Percentiles rank a stretch among this genome's conserved stretches.
Evolutionary conservation across 805 yeast species (phyloP).

Genomic region (Kluyveromyces lactis): DNA sequence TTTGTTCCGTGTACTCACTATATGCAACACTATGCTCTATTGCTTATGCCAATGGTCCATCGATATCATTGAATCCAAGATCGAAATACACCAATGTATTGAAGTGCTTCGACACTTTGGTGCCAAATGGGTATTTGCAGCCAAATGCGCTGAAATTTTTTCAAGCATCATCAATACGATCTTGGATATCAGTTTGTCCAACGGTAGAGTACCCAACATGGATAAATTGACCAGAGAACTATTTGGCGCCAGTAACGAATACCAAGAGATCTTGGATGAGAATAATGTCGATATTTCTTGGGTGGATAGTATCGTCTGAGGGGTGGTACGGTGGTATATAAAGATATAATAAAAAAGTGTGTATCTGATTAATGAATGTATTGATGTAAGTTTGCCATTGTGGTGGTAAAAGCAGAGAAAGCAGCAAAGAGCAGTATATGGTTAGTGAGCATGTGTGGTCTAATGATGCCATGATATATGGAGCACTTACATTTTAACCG

Average conservation of each 20-base stretch:
- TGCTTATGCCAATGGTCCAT: slow-evolving; percentile 41
- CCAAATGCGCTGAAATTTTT: slow-evolving; percentile 37
- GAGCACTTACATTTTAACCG: no score
- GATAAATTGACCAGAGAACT: slow-evolving; percentile 34
- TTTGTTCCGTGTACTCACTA: slow-evolving; percentile 36
- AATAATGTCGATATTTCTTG: slow-evolving; percentile 40
- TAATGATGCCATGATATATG: no score
- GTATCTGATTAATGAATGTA: no score
- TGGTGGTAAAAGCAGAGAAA: no score
- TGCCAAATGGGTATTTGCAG: slow-evolving; percentile 40
- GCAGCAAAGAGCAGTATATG: no score
- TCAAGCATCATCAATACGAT: slow-evolving; percentile 36
- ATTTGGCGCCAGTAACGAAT: slow-evolving; percentile 37
- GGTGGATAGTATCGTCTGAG: slow-evolving; percentile 26
- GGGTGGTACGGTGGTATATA: no score
- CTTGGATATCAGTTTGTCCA: slow-evolving; percentile 35
- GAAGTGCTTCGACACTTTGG: slow-evolving; percentile 41
- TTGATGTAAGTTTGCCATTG: no score
- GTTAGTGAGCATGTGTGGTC: no score
- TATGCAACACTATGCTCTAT: slow-evolving; percentile 39
- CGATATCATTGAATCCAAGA: slow-evolving; percentile 37
- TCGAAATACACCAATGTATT: slow-evolving; percentile 38
- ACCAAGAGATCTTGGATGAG: slow-evolving; percentile 38
- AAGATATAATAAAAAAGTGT: no score
- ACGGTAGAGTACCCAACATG: slow-evolving; percentile 33